A percentile compares a stretch with the other conserved stretches of the same genome.
Evolutionary conservation across 2,329 filamentous ascomycete genomes (phyloP).

Genomic region (Paraphaeosphaeria sporulosa): DNA sequence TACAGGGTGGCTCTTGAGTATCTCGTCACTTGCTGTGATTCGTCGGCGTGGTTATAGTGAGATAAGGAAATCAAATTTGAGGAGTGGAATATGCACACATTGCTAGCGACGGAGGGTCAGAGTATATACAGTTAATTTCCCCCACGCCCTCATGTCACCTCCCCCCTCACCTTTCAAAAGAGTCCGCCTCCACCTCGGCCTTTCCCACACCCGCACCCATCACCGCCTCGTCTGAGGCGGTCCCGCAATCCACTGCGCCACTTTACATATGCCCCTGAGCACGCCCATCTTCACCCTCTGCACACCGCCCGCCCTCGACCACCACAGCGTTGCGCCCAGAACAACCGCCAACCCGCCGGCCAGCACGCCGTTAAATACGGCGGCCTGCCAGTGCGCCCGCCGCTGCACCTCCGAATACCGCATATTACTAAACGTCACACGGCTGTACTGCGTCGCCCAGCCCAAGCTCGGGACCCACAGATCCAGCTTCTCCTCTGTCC

Average conservation of each 20-base stretch:
- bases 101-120: background rate
- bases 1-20: too few species aligned
- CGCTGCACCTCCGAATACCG: slow-evolving; percentile 83
- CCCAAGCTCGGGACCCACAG: slow-evolving; percentile 78
- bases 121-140: background rate
- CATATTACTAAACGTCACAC: slow-evolving; percentile 93
- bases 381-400: slow-evolving; percentile 62
- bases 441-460: slow-evolving; percentile 90
- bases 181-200: background rate
- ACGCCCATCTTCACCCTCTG: slow-evolving; percentile 37
- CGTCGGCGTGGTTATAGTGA: too few species aligned
- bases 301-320: slow-evolving; percentile 31
- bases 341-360: slow-evolving; percentile 28
- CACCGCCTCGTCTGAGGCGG: slow-evolving; percentile 22
- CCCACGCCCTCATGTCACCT: background rate
- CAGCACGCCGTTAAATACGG: slow-evolving; percentile 40
- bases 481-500: slow-evolving; percentile 82
- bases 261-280: slow-evolving; percentile 34
- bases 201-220: background rate
- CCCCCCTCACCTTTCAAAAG: background rate
- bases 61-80: background rate
- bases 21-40: too few species aligned
- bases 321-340: slow-evolving; percentile 29
- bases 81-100: background rate
- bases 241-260: slow-evolving; percentile 32